Base-by-base conservation (phyloP, 768 basidiomycete genomes). In the Paxillus involutus region DNA sequence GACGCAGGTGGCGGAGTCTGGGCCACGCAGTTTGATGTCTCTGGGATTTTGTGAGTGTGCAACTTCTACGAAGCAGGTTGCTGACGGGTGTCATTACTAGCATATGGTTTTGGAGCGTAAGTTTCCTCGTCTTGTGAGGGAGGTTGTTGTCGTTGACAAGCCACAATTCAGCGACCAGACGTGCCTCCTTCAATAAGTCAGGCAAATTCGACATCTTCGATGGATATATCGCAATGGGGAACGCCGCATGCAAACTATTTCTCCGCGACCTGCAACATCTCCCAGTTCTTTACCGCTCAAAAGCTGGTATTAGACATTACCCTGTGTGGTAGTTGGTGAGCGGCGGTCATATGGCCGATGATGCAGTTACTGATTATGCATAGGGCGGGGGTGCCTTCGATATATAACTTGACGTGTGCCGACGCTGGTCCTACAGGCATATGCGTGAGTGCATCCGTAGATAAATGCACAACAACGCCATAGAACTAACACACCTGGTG, bases 21-120 rank as follows among this genome's bases (percentile, higher is more conserved):
- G 68, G 87, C 87, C 3, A 77, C 85, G 3, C 86, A 88, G 60
- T 84, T 88, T 56, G 88, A 88, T 47, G 72, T 75, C 6, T 65
- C 77, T 1, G 86, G 81, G 17, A 73, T 82, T 37, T 79, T 66
- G 75, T 78, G 57, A 65, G 78, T 63, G 32, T 36, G n/a, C 35
- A 19, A 8, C 19, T 21, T 41, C 46, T 26, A 16, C 24, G 14
- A 40, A 19, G 14, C 26, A 13, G 17, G 6, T 44, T 19, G 5
- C 46, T 63, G 44, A 63, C 21, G 4, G 16, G 3, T 29, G 16
- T 49, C 39, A 19, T 13, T 12, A 4, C 9, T 42, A 78, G 77
- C 49, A 77, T 80, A 37, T 80, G 78, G 78, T 80, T 74, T 58
- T 80, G 79, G 79, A 72, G 67, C 46, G 78, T 78, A 46, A 55